A percentile compares a stretch with the other conserved stretches of the same genome.
These are phyloP conservation scores for Tetragonia tetragonoides DNA, from an alignment of 148 eudicot species.

Conservation along the genomic window DNA sequence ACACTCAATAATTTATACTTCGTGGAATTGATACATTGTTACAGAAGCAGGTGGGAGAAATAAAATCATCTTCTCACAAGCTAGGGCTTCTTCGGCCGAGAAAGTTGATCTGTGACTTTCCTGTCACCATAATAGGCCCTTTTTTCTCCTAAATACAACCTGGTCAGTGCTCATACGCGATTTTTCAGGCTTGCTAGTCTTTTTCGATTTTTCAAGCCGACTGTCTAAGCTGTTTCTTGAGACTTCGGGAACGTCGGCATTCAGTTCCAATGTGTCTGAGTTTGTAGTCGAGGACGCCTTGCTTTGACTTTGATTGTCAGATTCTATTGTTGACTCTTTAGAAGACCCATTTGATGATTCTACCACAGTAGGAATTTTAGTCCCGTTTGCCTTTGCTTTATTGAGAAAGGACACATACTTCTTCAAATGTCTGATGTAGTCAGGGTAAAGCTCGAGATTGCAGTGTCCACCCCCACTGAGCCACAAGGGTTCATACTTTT, in stretches of 20 bases:
- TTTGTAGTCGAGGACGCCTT: slow-evolving; percentile 38
- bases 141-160: slow-evolving; percentile 64
- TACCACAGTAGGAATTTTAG: slow-evolving; percentile 15
- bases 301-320: slow-evolving; percentile 38
- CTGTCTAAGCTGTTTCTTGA: slow-evolving; percentile 94
- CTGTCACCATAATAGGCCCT: slow-evolving; percentile 73
- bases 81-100: slow-evolving; percentile 3
- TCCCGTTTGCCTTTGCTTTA: slow-evolving; percentile 42
- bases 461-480: slow-evolving; percentile 93
- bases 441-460: slow-evolving; percentile 90
- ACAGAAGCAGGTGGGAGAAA: slow-evolving; percentile 27
- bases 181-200: slow-evolving; percentile 67
- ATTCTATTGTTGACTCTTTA: slow-evolving; percentile 39
- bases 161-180: slow-evolving; percentile 82
- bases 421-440: slow-evolving; percentile 77
- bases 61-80: slow-evolving; percentile 22
- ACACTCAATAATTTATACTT: slow-evolving; percentile 21
- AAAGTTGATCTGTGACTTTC: neutral
- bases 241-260: slow-evolving; percentile 50
- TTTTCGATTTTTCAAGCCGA: slow-evolving; percentile 78
- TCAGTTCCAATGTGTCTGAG: slow-evolving; percentile 43
- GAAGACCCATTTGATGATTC: slow-evolving; percentile 33
- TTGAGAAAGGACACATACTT: slow-evolving; percentile 66
- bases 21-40: slow-evolving; percentile 20
- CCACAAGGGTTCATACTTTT: slow-evolving; percentile 89